These are phyloP conservation scores for Colletotrichum camelliae DNA, from an alignment of 2,329 filamentous ascomycete species.

Conservation along the genomic window DNA sequence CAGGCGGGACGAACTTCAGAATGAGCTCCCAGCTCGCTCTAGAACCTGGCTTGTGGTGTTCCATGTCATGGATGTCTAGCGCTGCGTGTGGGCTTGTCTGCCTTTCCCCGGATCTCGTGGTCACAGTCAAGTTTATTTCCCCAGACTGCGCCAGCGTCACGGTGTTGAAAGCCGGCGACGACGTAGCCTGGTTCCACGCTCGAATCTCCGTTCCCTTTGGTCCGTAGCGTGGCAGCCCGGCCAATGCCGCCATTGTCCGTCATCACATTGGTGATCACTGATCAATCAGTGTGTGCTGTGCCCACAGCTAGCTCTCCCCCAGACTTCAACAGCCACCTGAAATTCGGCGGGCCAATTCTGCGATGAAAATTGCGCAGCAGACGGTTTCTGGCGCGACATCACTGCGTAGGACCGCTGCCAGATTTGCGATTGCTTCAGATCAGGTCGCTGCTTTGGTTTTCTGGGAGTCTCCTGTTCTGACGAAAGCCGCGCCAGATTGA, in stretches of 20 bases:
- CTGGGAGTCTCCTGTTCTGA: background rate
- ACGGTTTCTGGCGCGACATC: background rate
- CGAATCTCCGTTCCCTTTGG: background rate
- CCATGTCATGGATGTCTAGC: background rate
- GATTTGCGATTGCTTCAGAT: background rate
- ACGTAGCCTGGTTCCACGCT: background rate
- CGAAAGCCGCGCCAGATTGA: background rate
- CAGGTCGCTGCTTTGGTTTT: background rate
- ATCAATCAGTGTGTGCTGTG: background rate
- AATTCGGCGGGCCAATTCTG: background rate
- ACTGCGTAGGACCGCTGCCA: background rate
- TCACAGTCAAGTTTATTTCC: slow-evolving; percentile 1
- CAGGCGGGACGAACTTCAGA: background rate
- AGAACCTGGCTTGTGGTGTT: background rate
- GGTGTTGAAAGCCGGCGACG: background rate
- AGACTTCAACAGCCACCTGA: background rate
- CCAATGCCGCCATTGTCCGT: background rate
- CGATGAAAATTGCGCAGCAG: background rate
- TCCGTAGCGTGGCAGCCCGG: background rate
- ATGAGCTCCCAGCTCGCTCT: background rate
- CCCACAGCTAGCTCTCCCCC: background rate
- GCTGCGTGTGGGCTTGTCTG: background rate
- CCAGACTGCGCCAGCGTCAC: background rate
- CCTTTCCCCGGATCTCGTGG: slow-evolving; percentile 9
- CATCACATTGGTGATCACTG: background rate